Conservation (phyloP, 441 rosid species). For the Brassica balearica region DNA sequence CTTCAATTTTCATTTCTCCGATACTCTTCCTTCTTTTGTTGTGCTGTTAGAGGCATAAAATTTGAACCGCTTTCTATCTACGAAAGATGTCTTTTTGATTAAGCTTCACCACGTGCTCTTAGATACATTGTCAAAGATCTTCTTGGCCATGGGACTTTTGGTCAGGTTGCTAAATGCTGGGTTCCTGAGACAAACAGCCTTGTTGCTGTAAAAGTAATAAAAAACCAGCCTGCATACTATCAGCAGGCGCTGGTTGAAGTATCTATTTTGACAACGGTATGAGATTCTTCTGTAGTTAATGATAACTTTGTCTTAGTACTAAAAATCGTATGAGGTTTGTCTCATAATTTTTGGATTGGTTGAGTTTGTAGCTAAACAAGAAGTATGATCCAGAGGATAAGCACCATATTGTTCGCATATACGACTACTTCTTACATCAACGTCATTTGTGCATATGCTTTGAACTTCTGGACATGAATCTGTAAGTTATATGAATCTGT, state of each 20-base stretch:
- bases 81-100: slow-evolving; percentile 20
- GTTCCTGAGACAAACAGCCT: slow-evolving; percentile 71
- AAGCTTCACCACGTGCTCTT: slow-evolving; percentile 43
- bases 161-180: slow-evolving; percentile 99
- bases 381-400: slow-evolving; percentile 99
- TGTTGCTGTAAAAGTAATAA: slow-evolving; percentile 96
- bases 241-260: slow-evolving; percentile 99
- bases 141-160: slow-evolving; percentile 99
- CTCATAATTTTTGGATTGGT: slow-evolving; percentile 36
- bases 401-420: slow-evolving; percentile 98
- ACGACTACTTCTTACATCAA: slow-evolving; percentile 88
- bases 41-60: slow-evolving; percentile 22
- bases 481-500: slow-evolving; percentile 62
- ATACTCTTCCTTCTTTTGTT: slow-evolving; percentile 12
- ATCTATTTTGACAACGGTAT: slow-evolving; percentile 94
- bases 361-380: slow-evolving; percentile 82
- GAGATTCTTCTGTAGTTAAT: slow-evolving; percentile 31
- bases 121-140: slow-evolving; percentile 98
- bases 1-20: background rate
- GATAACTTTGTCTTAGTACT: slow-evolving; percentile 18
- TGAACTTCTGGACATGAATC: slow-evolving; percentile 93
- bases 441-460: slow-evolving; percentile 97
- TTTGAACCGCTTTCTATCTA: slow-evolving; percentile 16
- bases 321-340: slow-evolving; percentile 17
- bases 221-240: slow-evolving; percentile 97